Conservation (phyloP, 2,329 filamentous ascomycete species). For the Acarospora socialis region DNA sequence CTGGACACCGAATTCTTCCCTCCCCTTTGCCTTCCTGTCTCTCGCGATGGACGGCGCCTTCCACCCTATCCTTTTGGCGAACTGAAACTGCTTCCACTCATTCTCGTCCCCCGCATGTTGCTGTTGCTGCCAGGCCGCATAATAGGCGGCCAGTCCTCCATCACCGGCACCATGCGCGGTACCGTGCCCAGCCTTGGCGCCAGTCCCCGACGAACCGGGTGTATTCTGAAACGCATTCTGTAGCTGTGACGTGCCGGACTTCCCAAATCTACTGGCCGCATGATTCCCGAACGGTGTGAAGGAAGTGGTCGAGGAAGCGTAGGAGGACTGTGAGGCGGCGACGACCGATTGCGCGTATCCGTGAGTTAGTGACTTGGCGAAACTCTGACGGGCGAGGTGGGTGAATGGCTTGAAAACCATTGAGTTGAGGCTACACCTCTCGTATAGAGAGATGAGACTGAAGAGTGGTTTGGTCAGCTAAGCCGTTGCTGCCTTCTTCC, state of each 20-base stretch:
- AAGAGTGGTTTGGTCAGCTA: too few relatives aligned
- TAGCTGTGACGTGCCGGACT: conserved; percentile 45
- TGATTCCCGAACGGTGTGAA: conserved; percentile 39
- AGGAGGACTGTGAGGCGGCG: conserved; percentile 76
- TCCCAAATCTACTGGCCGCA: conserved; percentile 36
- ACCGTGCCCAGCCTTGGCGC: conserved; percentile 44
- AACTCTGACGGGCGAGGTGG: conserved; percentile 89
- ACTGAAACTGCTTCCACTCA: conserved; percentile 87
- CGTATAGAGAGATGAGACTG: too few relatives aligned
- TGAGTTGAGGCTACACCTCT: too few relatives aligned
- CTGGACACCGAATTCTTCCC: conserved; percentile 26
- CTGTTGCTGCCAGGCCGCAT: conserved; percentile 72
- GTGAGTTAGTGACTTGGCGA: conserved; percentile 92
- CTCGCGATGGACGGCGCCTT: conserved; percentile 21
- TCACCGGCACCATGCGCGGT: conserved; percentile 33
- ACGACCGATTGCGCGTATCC: conserved; percentile 97
- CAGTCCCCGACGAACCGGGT: conserved; percentile 36
- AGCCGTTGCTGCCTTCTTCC: too few relatives aligned
- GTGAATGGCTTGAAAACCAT: conserved; percentile 63
- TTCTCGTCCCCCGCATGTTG: conserved; percentile 51
- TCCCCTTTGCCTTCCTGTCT: conserved; percentile 32
- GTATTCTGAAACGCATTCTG: conserved; percentile 61
- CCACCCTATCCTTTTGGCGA: conserved; percentile 80
- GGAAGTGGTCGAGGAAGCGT: conserved; percentile 50
- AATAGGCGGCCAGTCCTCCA: conserved; percentile 70